Conservation (phyloP, 1,139 yeast species). For the Nakaseomyces glabratus region DNA sequence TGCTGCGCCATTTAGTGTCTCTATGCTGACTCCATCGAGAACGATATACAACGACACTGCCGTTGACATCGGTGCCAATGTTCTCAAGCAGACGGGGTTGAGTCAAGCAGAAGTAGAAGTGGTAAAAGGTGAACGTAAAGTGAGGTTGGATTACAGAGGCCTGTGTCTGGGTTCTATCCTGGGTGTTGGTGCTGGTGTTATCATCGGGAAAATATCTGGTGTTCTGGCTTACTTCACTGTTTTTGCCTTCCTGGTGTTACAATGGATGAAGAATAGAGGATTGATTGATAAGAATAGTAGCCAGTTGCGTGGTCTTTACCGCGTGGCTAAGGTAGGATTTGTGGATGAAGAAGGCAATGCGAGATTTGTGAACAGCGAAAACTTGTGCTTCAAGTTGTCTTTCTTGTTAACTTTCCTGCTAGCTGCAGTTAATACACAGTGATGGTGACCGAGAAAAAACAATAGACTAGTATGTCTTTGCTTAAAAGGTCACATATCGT, state of each 20-base stretch:
- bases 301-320: slow-evolving; percentile 8
- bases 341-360: slow-evolving; percentile 7
- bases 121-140: slow-evolving; percentile 1
- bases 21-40: slow-evolving; percentile 4
- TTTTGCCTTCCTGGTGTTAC: slow-evolving; percentile 16
- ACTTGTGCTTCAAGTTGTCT: slow-evolving; percentile 17
- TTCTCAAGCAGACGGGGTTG: slow-evolving; percentile 1
- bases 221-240: slow-evolving; percentile 15
- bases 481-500: too few relatives aligned
- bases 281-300: slow-evolving; percentile 14
- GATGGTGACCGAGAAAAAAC: neutral
- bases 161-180: slow-evolving; percentile 21
- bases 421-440: slow-evolving; percentile 1
- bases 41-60: slow-evolving; percentile 7
- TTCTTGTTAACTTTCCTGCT: slow-evolving; percentile 17
- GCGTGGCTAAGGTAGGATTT: slow-evolving; percentile 4
- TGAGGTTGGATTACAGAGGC: slow-evolving; percentile 17
- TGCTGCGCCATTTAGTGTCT: slow-evolving; percentile 1
- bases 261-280: slow-evolving; percentile 20
- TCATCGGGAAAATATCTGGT: slow-evolving; percentile 19
- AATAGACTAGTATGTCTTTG: too few relatives aligned
- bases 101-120: slow-evolving; percentile 5
- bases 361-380: slow-evolving; percentile 9
- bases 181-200: slow-evolving; percentile 18
- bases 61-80: slow-evolving; percentile 3